Evolutionary conservation across 768 basidiomycete genomes (phyloP).

Genomic region (Mycena alexandri): DNA sequence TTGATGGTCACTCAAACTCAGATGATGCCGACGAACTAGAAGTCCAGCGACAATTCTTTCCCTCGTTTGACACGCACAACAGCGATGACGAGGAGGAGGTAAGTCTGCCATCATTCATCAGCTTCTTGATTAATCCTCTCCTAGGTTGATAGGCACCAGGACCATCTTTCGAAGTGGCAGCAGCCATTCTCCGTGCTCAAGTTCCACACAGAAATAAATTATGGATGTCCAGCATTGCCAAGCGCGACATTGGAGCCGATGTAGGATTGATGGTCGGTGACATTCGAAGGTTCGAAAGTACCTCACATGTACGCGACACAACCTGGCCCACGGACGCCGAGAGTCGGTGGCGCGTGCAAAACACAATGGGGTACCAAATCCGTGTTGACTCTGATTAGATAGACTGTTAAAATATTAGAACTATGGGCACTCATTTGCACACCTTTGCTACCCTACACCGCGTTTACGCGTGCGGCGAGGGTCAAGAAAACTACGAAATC

Average conservation of each 20-base stretch:
- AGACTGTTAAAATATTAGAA: no score
- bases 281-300: constrained; percentile 2
- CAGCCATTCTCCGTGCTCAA: constrained; percentile 15
- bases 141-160: background rate
- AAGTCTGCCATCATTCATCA: background rate
- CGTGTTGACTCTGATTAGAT: background rate
- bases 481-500: no score
- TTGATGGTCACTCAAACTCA: background rate
- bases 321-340: constrained; percentile 10
- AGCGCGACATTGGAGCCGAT: constrained; percentile 13
- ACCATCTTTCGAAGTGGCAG: background rate
- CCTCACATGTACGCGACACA: constrained; percentile 3
- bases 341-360: background rate
- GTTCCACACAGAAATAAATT: constrained; percentile 2
- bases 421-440: no score
- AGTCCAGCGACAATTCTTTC: constrained; percentile 2
- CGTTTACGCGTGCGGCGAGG: no score
- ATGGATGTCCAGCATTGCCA: background rate
- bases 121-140: background rate
- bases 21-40: constrained; percentile 9
- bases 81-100: constrained; percentile 11
- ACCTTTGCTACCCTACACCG: no score
- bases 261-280: constrained; percentile 9
- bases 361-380: constrained; percentile 9
- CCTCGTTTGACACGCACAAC: background rate